Evolutionary conservation across 2,329 filamentous ascomycete species (phyloP), one percentile per base, ranked within the genome.

Genomic region (Nemania sp.): DNA sequence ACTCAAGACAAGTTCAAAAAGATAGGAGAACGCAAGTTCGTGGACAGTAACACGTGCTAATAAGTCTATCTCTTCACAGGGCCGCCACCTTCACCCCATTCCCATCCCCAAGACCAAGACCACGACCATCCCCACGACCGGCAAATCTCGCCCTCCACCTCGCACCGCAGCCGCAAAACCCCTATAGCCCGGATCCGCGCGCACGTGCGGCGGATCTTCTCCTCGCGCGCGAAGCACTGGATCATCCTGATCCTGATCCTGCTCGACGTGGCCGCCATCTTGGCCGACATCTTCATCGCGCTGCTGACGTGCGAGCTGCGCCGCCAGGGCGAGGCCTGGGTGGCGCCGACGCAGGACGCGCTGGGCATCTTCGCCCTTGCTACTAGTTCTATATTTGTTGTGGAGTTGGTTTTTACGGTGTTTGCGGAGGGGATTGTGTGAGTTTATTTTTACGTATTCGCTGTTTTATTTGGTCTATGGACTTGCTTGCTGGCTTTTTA

Each of bases 331-430:
- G 71, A 75, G 61, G 58, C 66, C 0, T 80, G 78, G 77, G 75
- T 78, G 5, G 57, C 62, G 7, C 54, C 61, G 1, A 65, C 75
- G 28, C 67, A 69, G 14, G 58, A 66, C n/a, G 61, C 36, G 0
- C 70, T 89, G 34, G 77, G 77, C 11, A 71, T 76, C 2, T 70
- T 80, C 28, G 80, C 82, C 5, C 68, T 88, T 39, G 72, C 81
- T 2, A 83, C 89, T 65, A 86, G 82, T 50, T 81, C 77, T 60
- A 64, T 88, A 23, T 90, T 90, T 66, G 76, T 89, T 73, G 61
- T 78, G 0, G 87, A 90, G 70, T 69, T 89, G 67, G 49, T 79
- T 8, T 70, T 80, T 2, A 80, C 77, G 24, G 68, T 88, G 2
- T 82, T 83, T 73, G 82, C 82, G 3, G 88, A 86, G 72, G 85